Evolutionary conservation across 2,329 filamentous ascomycete species (phyloP).

Genomic region (Fusarium phyllophilum): DNA sequence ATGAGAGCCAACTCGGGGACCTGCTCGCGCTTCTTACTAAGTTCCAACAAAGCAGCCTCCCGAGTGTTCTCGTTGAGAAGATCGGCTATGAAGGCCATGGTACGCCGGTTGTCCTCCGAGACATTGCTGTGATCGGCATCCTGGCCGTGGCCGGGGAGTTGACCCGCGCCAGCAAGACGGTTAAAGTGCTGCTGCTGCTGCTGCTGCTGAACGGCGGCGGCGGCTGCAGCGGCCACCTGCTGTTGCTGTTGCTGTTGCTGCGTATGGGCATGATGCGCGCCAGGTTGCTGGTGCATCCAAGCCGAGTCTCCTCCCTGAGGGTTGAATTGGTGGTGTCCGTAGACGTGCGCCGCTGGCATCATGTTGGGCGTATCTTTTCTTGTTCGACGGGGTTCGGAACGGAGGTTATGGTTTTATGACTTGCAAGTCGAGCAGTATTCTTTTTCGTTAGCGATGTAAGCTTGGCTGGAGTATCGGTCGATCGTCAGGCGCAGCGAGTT

Average conservation of each 20-base stretch:
- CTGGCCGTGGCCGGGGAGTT: constrained; percentile 61
- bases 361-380: constrained; percentile 55
- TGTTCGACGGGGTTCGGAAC: constrained; percentile 2
- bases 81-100: constrained; percentile 93
- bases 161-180: constrained; percentile 67
- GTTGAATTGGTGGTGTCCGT: constrained; percentile 74
- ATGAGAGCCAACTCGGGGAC: constrained; percentile 96
- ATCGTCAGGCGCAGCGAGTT: constrained; percentile 23
- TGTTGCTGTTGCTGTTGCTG: constrained; percentile 65
- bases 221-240: constrained; percentile 53
- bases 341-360: constrained; percentile 72
- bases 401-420: neutral
- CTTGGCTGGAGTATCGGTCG: constrained; percentile 1
- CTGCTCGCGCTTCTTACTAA: constrained; percentile 98
- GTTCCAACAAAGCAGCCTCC: constrained; percentile 90
- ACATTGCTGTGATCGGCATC: constrained; percentile 72
- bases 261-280: constrained; percentile 65
- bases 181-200: constrained; percentile 74
- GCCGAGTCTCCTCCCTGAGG: constrained; percentile 67
- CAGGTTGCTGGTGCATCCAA: constrained; percentile 75
- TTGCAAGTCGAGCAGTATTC: neutral
- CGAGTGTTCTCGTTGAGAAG: constrained; percentile 87
- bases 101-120: constrained; percentile 90
- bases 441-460: constrained; percentile 1
- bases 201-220: constrained; percentile 62